Conservation (phyloP, 2,329 filamentous ascomycete genomes). For the Coniochaeta prunicola region DNA sequence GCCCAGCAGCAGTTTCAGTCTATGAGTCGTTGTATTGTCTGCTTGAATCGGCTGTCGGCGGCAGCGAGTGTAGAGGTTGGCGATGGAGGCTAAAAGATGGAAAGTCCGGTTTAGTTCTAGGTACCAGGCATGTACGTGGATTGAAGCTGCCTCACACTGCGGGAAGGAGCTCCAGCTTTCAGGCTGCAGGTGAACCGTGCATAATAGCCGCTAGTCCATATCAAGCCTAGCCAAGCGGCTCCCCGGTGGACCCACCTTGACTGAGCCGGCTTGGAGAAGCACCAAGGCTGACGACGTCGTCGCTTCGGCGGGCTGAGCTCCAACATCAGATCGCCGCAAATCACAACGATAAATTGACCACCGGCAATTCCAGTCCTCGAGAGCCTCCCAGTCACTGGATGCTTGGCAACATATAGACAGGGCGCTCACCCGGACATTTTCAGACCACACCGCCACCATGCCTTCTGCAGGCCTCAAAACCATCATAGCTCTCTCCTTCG, state of each 20-base stretch:
- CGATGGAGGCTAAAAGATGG: not conserved
- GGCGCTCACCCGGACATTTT: not conserved
- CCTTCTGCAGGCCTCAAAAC: constrained; percentile 90
- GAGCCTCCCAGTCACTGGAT: not conserved
- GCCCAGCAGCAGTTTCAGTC: constrained; percentile 1
- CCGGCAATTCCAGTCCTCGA: not conserved
- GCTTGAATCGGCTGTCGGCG: not conserved
- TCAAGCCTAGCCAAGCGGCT: not conserved
- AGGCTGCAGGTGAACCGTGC: not conserved
- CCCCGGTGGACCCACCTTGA: not conserved
- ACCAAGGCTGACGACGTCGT: constrained; percentile 6
- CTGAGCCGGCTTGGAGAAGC: not conserved
- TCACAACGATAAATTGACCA: not conserved
- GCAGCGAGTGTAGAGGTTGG: not conserved
- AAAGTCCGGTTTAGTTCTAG: constrained; percentile 1
- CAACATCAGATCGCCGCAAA: not conserved
- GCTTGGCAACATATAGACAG: not conserved
- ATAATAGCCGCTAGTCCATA: not conserved
- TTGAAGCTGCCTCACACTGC: not conserved
- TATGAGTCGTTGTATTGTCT: not conserved
- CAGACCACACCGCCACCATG: constrained; percentile 33
- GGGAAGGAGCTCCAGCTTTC: not conserved
- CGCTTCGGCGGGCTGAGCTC: not conserved
- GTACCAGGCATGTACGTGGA: constrained; percentile 1
- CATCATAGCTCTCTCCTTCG: constrained; percentile 97